Percentiles rank a stretch among this genome's conserved stretches.
These are phyloP conservation scores for Nissolia schottii DNA, from an alignment of 306 rosid genomes.

Conservation along the genomic window DNA sequence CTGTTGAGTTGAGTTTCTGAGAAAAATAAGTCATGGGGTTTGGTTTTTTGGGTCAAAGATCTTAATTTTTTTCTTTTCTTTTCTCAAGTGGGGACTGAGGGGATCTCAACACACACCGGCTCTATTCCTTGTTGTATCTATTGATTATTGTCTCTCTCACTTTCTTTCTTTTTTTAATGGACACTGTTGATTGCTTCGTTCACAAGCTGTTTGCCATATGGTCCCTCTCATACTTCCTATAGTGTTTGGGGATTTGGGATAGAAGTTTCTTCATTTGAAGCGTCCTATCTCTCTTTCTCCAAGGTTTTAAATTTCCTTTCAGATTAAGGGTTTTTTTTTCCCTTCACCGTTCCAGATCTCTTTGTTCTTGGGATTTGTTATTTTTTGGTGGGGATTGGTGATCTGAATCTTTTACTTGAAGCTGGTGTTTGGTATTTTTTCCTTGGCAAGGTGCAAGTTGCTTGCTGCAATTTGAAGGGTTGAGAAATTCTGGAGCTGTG, in stretches of 20 bases:
- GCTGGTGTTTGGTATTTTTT: conserved; percentile 29
- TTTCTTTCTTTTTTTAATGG: conserved; percentile 39
- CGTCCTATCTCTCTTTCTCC: conserved; percentile 32
- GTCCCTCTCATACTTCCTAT: conserved; percentile 35
- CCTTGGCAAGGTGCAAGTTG: conserved; percentile 38
- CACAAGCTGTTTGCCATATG: conserved; percentile 56
- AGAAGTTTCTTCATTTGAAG: conserved; percentile 35
- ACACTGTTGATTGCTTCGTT: conserved; percentile 46
- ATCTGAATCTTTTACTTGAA: conserved; percentile 31
- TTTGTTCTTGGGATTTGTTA: conserved; percentile 51
- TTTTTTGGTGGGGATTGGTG: conserved; percentile 38
- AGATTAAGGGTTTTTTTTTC: conserved; percentile 19
- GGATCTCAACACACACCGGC: conserved; percentile 31
- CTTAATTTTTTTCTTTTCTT: conserved; percentile 23
- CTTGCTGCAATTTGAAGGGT: neutral
- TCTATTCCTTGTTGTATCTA: conserved; percentile 19
- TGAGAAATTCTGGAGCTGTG: neutral
- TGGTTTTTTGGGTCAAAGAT: conserved; percentile 39
- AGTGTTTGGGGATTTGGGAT: conserved; percentile 42
- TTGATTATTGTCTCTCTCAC: conserved; percentile 39
- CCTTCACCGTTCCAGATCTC: conserved; percentile 19
- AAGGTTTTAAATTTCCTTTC: conserved; percentile 17
- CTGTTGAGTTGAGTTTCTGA: conserved; percentile 16
- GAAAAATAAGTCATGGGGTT: conserved; percentile 22
- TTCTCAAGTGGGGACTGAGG: conserved; percentile 45